Evolutionary conservation across 1,284 basidiomycete genomes (phyloP).

Genomic region (Pyrrhoderma lamaoense): DNA sequence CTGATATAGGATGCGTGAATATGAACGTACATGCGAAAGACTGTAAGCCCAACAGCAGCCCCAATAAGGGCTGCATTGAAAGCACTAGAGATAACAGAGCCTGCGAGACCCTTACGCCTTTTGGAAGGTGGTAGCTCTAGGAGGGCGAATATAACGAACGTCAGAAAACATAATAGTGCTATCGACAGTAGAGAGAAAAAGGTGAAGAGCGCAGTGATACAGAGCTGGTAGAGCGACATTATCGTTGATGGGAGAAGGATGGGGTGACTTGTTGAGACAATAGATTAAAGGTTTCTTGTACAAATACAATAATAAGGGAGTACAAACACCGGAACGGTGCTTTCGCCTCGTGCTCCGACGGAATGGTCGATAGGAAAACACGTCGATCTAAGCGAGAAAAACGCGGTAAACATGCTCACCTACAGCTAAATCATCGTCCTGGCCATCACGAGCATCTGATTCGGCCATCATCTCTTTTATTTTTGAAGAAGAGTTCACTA

Average conservation of each 20-base stretch:
- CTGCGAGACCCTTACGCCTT: slow-evolving; percentile 61
- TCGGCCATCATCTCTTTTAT: slow-evolving; percentile 40
- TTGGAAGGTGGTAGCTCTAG: slow-evolving; percentile 44
- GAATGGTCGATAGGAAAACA: slow-evolving; percentile 11
- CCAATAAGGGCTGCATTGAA: slow-evolving; percentile 75
- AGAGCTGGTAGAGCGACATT: background rate
- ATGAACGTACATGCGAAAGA: slow-evolving; percentile 66
- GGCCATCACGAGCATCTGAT: slow-evolving; percentile 29
- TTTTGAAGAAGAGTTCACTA: slow-evolving; percentile 59
- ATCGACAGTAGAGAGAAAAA: background rate
- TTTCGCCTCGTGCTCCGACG: slow-evolving; percentile 2
- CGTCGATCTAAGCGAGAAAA: slow-evolving; percentile 17
- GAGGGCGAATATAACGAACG: slow-evolving; percentile 10
- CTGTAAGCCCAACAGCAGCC: slow-evolving; percentile 73
- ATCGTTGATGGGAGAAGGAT: background rate
- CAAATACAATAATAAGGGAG: slow-evolving; percentile 1
- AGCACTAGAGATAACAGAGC: slow-evolving; percentile 71
- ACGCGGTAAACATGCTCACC: slow-evolving; percentile 32
- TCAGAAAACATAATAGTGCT: background rate
- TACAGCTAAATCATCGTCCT: slow-evolving; percentile 37
- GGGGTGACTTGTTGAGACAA: background rate
- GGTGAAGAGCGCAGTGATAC: background rate
- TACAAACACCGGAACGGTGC: background rate
- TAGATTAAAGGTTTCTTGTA: background rate
- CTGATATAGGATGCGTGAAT: background rate